Base-by-base conservation (phyloP, 2,329 filamentous ascomycete genomes). In the Cryoendolithus antarcticus region DNA sequence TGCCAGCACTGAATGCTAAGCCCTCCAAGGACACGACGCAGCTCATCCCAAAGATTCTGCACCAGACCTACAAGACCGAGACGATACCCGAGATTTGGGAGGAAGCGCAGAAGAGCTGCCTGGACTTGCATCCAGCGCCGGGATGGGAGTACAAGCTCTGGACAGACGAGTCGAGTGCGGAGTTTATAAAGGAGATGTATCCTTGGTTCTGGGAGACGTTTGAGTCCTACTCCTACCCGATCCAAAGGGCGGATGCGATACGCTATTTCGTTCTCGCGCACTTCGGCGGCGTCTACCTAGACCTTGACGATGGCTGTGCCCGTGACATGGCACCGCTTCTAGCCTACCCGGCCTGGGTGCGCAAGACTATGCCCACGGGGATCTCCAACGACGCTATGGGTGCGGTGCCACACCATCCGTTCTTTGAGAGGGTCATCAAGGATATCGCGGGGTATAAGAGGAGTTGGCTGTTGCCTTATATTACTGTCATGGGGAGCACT, bases 361-460 rank as follows among this genome's bases (percentile, higher is more conserved):
- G 80, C 47, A 74, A 76, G 47, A 88, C 83, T 0, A 64, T 72
- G 2, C 83, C 83, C 2, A 88, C 82, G 1, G 82, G 82, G 45
- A 83, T 88, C 49, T 82, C 78, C 48, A 88, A 88, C 64, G 82
- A 88, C 53, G 79, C 78, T 31, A 86, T 88, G 81, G 80, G 80
- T 35, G 64, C 80, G 10, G 70, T 82, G 1, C 75, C 79, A 0
- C 70, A 76, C 44, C 83, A 88, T 51, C 81, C 81, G 0, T 84
- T 84, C 64, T 86, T 86, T 66, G 65, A 77, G 37, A 68, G 70
- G 35, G 77, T 81, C 30, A 81, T 85, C 50, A 71, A 81, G 45
- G 68, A 71, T 9, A 64, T 88, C n/a, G 70, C 75, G 41, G 66
- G 69, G 39, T 84, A 83, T 59, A 71, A 82, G 54, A 70, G 74